phyloP scores from a whole-genome alignment of 768 basidiomycete species.

The Podaxis carcinomalis region DNA sequence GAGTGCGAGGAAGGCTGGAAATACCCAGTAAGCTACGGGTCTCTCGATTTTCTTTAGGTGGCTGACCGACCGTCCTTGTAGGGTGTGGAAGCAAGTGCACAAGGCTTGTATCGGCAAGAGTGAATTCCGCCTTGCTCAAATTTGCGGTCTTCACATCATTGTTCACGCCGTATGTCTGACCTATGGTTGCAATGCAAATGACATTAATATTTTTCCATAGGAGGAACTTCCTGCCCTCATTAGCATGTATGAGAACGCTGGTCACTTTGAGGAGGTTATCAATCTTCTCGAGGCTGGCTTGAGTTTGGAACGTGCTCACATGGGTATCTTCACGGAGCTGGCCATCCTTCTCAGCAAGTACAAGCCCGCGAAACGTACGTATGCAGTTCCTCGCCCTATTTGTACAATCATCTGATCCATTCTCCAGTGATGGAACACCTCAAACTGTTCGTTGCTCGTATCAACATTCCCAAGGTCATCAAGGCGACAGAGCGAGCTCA shows the following conservation, averaged over 20 bases:
- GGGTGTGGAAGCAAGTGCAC: constrained; percentile 99
- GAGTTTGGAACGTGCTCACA: constrained; percentile 95
- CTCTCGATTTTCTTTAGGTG: background rate
- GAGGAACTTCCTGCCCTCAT: constrained; percentile 76
- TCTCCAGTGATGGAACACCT: constrained; percentile 93
- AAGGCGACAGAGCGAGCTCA: constrained; percentile 94
- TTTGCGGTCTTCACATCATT: constrained; percentile 96
- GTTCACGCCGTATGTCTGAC: constrained; percentile 67
- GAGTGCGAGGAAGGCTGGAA: constrained; percentile 98
- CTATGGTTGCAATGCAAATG: constrained; percentile 19
- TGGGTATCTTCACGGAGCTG: constrained; percentile 98
- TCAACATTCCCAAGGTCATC: constrained; percentile 99
- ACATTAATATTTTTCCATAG: constrained; percentile 29
- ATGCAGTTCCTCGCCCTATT: background rate
- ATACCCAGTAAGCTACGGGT: constrained; percentile 74
- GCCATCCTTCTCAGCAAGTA: constrained; percentile 93
- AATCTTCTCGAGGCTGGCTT: constrained; percentile 90
- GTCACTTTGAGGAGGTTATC: constrained; percentile 93
- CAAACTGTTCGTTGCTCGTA: constrained; percentile 90
- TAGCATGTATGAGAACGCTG: constrained; percentile 83
- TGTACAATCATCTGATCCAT: constrained; percentile 2
- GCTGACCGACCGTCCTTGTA: constrained; percentile 23
- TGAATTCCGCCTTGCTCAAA: constrained; percentile 90
- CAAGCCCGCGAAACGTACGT: constrained; percentile 84
- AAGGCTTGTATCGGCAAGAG: constrained; percentile 96